A percentile compares a stretch with the other conserved stretches of the same genome.
Evolutionary conservation across 148 eudicot species (phyloP).

Genomic region (Tetragonia tetragonoides): DNA sequence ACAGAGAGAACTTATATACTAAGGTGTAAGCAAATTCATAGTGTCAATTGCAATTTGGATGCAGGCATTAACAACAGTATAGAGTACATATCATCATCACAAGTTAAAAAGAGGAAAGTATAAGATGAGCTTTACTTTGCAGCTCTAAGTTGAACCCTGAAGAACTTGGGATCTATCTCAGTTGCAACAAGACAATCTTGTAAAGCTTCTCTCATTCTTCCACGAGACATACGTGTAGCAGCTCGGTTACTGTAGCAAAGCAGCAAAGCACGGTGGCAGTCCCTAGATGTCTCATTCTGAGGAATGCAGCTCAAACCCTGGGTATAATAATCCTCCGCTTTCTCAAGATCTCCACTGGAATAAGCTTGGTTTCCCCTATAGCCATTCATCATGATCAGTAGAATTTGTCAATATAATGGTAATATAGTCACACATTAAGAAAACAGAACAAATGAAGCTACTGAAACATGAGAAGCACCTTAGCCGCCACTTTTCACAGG

Average conservation of each 20-base stretch:
- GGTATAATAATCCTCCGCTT: constrained; percentile 84
- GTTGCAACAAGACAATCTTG: constrained; percentile 74
- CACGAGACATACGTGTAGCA: constrained; percentile 79
- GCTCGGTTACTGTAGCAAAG: constrained; percentile 97
- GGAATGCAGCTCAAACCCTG: constrained; percentile 81
- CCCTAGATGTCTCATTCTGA: constrained; percentile 60
- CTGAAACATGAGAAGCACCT: constrained; percentile 47
- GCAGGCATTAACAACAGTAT: not conserved
- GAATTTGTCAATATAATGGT: constrained; percentile 6
- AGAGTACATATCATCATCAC: not conserved
- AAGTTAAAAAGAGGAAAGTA: constrained; percentile 11
- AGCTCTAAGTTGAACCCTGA: constrained; percentile 85
- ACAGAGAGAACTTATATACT: constrained; percentile 4
- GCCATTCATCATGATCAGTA: constrained; percentile 12
- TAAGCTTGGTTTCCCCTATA: constrained; percentile 97
- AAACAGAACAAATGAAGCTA: constrained; percentile 6
- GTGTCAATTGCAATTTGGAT: not conserved
- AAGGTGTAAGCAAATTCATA: not conserved
- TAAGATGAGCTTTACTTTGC: constrained; percentile 65
- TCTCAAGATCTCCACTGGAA: constrained; percentile 63
- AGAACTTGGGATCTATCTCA: constrained; percentile 72
- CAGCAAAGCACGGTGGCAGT: constrained; percentile 73
- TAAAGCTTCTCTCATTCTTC: constrained; percentile 85
- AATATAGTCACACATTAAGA: not conserved
- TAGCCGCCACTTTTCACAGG: constrained; percentile 95